Evolutionary conservation across 2,329 filamentous ascomycete species (phyloP).

Genomic region (Mycocentrospora acerina): DNA sequence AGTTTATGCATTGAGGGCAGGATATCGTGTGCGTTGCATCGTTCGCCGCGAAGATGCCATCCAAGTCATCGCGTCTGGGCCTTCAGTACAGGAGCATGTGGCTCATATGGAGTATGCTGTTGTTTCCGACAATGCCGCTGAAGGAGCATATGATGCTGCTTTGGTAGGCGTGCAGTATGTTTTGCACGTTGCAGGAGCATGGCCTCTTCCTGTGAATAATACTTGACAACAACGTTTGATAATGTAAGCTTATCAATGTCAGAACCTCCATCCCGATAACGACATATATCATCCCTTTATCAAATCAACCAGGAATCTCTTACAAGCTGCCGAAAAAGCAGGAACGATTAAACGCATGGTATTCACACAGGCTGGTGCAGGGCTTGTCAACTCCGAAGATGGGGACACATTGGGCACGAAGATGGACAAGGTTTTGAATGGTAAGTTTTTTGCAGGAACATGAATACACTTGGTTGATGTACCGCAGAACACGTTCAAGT

Average conservation of each 20-base stretch:
- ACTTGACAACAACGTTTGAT: no score
- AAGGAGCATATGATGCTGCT: conserved; percentile 31
- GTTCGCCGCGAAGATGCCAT: conserved; percentile 33
- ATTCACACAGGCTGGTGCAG: conserved; percentile 39
- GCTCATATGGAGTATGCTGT: conserved; percentile 25
- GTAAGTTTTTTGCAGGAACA: conserved; percentile 6
- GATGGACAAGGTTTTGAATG: conserved; percentile 29
- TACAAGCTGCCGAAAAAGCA: conserved; percentile 26
- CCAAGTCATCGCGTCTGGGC: conserved; percentile 21
- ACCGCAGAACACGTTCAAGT: conserved; percentile 23
- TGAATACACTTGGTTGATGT: not conserved
- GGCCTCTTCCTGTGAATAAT: conserved; percentile 30
- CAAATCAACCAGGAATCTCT: conserved; percentile 31
- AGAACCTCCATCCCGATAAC: conserved; percentile 35
- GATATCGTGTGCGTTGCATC: conserved; percentile 37
- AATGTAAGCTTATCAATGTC: not conserved
- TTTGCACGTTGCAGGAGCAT: conserved; percentile 37
- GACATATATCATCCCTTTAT: conserved; percentile 38
- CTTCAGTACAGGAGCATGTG: conserved; percentile 26
- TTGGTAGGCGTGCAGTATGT: conserved; percentile 26
- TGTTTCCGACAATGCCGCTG: conserved; percentile 31
- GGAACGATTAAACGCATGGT: conserved; percentile 30
- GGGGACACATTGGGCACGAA: conserved; percentile 31
- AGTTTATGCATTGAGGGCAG: conserved; percentile 25
- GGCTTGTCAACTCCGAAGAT: conserved; percentile 33